phyloP scores from a whole-genome alignment of 345 rosid species.

The Excoecaria cochinchinensis region DNA sequence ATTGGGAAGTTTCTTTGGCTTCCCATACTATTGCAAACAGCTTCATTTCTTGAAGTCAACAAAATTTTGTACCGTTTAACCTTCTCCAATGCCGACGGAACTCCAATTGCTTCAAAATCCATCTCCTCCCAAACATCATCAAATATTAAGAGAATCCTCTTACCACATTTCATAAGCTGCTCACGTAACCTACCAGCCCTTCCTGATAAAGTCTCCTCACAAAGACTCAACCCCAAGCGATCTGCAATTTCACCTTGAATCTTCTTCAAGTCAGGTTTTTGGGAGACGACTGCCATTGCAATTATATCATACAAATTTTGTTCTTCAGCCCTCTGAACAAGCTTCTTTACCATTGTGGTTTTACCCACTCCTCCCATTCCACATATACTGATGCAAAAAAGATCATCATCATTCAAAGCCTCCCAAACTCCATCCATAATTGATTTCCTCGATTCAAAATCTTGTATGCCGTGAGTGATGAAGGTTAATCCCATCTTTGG shows the following conservation, averaged over 20 bases:
- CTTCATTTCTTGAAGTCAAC: background rate
- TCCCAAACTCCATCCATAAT: background rate
- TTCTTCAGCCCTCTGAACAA: background rate
- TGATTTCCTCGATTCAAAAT: background rate
- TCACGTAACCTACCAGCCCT: background rate
- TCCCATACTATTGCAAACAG: background rate
- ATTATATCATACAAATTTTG: background rate
- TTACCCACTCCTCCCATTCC: background rate
- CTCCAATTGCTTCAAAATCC: background rate
- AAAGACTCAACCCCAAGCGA: background rate
- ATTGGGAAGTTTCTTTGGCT: background rate
- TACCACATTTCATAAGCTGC: background rate
- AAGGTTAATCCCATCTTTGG: background rate
- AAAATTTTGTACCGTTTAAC: background rate
- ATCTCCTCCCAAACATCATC: background rate
- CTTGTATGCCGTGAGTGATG: background rate
- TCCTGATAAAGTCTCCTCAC: background rate
- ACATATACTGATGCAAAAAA: background rate
- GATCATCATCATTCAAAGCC: background rate
- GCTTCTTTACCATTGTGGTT: background rate
- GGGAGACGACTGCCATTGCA: background rate
- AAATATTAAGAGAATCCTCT: background rate
- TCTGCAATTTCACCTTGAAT: background rate
- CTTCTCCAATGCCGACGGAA: background rate
- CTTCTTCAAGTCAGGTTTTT: background rate